Conservation (phyloP, 495 filamentous ascomycete genomes). For the Aspergillus avenaceus region DNA sequence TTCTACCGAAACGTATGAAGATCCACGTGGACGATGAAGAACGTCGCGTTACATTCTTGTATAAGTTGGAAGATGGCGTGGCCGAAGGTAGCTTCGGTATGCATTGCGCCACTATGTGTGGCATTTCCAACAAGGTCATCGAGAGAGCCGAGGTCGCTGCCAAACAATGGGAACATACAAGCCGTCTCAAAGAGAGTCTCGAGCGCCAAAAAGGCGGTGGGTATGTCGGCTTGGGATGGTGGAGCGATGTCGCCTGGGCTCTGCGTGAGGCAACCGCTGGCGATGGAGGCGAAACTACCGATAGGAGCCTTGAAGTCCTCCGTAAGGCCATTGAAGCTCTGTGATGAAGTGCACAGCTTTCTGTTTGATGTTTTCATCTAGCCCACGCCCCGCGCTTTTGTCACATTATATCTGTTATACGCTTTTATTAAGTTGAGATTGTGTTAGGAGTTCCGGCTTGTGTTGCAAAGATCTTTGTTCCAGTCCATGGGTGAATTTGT, state of each 20-base stretch:
- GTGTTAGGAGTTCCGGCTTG: background rate
- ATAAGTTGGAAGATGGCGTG: slow-evolving; percentile 91
- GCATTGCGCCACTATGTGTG: slow-evolving; percentile 99
- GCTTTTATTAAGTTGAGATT: too few relatives aligned
- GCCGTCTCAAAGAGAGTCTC: slow-evolving; percentile 78
- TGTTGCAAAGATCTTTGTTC: too few relatives aligned
- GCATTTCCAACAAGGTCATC: slow-evolving; percentile 79
- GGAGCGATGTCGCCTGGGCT: slow-evolving; percentile 88
- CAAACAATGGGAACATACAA: slow-evolving; percentile 92
- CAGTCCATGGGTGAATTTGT: too few relatives aligned
- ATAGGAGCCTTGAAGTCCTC: slow-evolving; percentile 65
- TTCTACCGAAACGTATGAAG: slow-evolving; percentile 80
- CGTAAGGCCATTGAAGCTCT: slow-evolving; percentile 72
- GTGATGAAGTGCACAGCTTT: slow-evolving; percentile 30
- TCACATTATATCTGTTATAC: background rate
- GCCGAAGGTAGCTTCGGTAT: slow-evolving; percentile 98
- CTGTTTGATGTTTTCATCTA: background rate
- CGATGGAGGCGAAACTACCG: slow-evolving; percentile 35
- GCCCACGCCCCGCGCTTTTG: slow-evolving; percentile 4
- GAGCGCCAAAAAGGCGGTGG: slow-evolving; percentile 71
- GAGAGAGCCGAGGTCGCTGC: slow-evolving; percentile 87
- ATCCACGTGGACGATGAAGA: slow-evolving; percentile 89
- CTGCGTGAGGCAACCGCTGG: slow-evolving; percentile 51
- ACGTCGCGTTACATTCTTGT: slow-evolving; percentile 84
- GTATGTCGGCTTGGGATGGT: slow-evolving; percentile 79